These are phyloP conservation scores for Aspergillus cavernicola DNA, from an alignment of 495 filamentous ascomycete genomes.

Conservation along the genomic window DNA sequence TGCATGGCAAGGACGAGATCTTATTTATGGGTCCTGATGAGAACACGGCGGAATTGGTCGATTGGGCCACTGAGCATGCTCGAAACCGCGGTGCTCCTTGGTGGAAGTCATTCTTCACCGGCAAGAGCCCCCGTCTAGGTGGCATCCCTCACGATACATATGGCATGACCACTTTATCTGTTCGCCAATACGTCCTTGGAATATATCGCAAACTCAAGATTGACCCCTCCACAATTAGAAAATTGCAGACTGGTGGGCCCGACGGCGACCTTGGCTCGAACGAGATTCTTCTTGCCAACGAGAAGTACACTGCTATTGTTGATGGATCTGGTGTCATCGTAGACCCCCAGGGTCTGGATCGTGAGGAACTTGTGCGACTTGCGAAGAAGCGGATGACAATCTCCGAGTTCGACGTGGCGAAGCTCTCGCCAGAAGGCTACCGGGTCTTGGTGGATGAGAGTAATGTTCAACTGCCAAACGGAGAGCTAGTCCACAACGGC, in stretches of 20 bases:
- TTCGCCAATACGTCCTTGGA: slow-evolving; percentile 90
- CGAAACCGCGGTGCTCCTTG: slow-evolving; percentile 82
- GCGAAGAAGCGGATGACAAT: slow-evolving; percentile 90
- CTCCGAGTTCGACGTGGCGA: slow-evolving; percentile 75
- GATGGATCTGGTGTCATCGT: slow-evolving; percentile 94
- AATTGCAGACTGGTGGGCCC: slow-evolving; percentile 96
- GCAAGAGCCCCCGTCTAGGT: slow-evolving; percentile 91
- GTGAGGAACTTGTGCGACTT: slow-evolving; percentile 74
- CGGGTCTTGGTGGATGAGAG: slow-evolving; percentile 90
- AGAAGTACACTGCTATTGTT: slow-evolving; percentile 89
- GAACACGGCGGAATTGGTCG: slow-evolving; percentile 94
- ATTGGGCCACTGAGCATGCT: slow-evolving; percentile 97
- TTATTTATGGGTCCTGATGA: slow-evolving; percentile 98
- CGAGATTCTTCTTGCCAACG: slow-evolving; percentile 91
- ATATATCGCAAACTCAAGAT: slow-evolving; percentile 95
- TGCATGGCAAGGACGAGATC: slow-evolving; percentile 91
- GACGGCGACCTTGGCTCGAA: slow-evolving; percentile 97
- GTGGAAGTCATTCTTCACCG: slow-evolving; percentile 99
- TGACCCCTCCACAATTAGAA: slow-evolving; percentile 74
- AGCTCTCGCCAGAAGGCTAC: slow-evolving; percentile 84
- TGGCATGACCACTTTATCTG: slow-evolving; percentile 96
- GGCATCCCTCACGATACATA: slow-evolving; percentile 95
- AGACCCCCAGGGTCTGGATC: slow-evolving; percentile 85
- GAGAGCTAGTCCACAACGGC: slow-evolving; percentile 85
- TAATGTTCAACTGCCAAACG: slow-evolving; percentile 78